phyloP scores from a whole-genome alignment of 768 basidiomycete species.

The Leucosporidium scottii region DNA sequence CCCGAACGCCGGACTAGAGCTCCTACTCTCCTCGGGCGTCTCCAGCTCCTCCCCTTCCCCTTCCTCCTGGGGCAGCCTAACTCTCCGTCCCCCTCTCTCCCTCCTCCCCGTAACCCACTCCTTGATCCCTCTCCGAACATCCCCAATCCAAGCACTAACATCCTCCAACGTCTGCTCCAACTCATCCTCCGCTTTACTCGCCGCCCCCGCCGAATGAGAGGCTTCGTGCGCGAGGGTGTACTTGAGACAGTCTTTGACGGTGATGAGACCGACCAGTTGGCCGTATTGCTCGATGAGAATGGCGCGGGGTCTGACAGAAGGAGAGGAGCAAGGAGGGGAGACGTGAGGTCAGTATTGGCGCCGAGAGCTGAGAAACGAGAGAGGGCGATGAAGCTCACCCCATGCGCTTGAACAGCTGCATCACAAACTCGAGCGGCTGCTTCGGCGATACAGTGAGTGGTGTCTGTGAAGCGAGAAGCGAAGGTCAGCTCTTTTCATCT shows the following conservation, averaged over 20 bases:
- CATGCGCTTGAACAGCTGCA: conserved; percentile 96
- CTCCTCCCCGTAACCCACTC: not conserved
- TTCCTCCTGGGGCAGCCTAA: not conserved
- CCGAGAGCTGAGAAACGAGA: not conserved
- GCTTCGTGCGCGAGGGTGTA: conserved; percentile 54
- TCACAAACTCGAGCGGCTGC: conserved; percentile 87
- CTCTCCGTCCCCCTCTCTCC: not conserved
- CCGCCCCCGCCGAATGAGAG: not conserved
- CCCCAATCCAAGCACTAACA: not conserved
- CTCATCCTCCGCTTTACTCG: not conserved
- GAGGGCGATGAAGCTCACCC: conserved; percentile 55
- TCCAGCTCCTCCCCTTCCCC: not conserved
- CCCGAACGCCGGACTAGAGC: not conserved
- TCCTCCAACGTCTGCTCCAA: conserved; percentile 5
- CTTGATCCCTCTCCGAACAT: not conserved
- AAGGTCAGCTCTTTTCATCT: too few relatives aligned
- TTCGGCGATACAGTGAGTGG: conserved; percentile 88
- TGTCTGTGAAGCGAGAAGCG: conserved; percentile 54
- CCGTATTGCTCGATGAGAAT: conserved; percentile 89
- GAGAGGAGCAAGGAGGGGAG: not conserved
- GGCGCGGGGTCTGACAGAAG: conserved; percentile 67
- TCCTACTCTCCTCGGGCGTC: not conserved
- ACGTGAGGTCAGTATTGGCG: not conserved
- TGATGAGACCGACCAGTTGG: conserved; percentile 71
- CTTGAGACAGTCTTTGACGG: conserved; percentile 89